phyloP scores from a whole-genome alignment of 345 rosid species.

The Excoecaria cochinchinensis region DNA sequence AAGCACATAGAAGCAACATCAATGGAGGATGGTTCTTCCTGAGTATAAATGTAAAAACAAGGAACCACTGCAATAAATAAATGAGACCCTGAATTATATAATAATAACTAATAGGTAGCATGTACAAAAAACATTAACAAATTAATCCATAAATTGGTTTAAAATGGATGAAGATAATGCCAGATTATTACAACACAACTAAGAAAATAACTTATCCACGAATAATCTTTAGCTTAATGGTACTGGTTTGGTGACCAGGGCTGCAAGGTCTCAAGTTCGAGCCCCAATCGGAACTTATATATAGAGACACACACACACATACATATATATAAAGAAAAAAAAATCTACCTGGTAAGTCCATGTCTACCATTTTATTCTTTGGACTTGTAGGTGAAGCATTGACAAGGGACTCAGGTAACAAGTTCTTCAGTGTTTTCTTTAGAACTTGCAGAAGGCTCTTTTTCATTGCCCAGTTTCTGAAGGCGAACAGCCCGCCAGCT shows the following conservation, averaged over 20 bases:
- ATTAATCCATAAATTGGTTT: background rate
- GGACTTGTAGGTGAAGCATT: slow-evolving; percentile 31
- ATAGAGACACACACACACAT: too few species aligned
- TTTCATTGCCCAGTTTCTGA: slow-evolving; percentile 41
- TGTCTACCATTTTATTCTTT: slow-evolving; percentile 26
- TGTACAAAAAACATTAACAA: background rate
- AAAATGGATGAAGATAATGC: background rate
- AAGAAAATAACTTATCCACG: background rate
- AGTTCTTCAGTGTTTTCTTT: slow-evolving; percentile 36
- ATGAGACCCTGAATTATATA: background rate
- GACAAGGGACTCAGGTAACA: slow-evolving; percentile 25
- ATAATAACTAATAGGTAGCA: background rate
- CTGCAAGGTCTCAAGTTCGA: too few species aligned
- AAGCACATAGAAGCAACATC: slow-evolving; percentile 40
- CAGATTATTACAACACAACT: background rate
- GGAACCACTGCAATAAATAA: slow-evolving; percentile 55
- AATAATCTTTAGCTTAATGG: too few species aligned
- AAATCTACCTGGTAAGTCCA: slow-evolving; percentile 42
- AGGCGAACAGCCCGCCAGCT: slow-evolving; percentile 91
- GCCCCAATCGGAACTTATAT: too few species aligned
- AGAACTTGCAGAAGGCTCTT: slow-evolving; percentile 17
- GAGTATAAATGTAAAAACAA: slow-evolving; percentile 75
- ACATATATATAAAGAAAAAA: too few species aligned
- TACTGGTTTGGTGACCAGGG: too few species aligned
- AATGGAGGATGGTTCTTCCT: slow-evolving; percentile 42